Conservation (phyloP, 352 stramenopile genomes). For the Peronospora farinosa region DNA sequence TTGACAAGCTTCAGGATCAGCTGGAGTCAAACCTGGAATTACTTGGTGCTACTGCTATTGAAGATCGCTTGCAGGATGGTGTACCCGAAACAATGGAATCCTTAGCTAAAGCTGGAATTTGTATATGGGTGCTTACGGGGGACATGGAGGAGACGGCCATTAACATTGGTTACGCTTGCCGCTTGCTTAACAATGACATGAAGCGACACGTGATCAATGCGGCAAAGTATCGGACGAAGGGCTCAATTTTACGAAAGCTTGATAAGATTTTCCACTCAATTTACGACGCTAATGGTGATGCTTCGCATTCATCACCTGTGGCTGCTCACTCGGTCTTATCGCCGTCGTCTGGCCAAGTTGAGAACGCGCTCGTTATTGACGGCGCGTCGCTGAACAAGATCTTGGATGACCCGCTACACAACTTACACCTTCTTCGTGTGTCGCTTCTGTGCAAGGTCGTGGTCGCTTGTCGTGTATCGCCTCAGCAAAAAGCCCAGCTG, state of each 20-base stretch:
- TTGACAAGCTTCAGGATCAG: constrained; percentile 65
- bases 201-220: constrained; percentile 81
- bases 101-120: constrained; percentile 69
- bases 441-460: constrained; percentile 92
- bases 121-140: constrained; percentile 83
- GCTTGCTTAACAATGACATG: constrained; percentile 91
- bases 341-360: constrained; percentile 26
- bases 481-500: constrained; percentile 96
- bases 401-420: constrained; percentile 61
- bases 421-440: constrained; percentile 77
- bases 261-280: constrained; percentile 79
- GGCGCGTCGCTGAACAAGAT: constrained; percentile 86
- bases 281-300: constrained; percentile 26
- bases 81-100: constrained; percentile 78
- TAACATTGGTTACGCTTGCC: constrained; percentile 85
- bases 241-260: constrained; percentile 56
- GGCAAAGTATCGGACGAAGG: constrained; percentile 58
- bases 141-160: constrained; percentile 89
- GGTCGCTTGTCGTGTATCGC: constrained; percentile 96
- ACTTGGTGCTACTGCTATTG: constrained; percentile 79
- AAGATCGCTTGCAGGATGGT: constrained; percentile 79
- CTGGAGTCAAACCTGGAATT: constrained; percentile 75
- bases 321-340: constrained; percentile 28
- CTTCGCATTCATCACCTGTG: constrained; percentile 15
- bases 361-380: constrained; percentile 92